Evolutionary conservation across 2,329 filamentous ascomycete genomes (phyloP).

Genomic region (Didymella lethalis): DNA sequence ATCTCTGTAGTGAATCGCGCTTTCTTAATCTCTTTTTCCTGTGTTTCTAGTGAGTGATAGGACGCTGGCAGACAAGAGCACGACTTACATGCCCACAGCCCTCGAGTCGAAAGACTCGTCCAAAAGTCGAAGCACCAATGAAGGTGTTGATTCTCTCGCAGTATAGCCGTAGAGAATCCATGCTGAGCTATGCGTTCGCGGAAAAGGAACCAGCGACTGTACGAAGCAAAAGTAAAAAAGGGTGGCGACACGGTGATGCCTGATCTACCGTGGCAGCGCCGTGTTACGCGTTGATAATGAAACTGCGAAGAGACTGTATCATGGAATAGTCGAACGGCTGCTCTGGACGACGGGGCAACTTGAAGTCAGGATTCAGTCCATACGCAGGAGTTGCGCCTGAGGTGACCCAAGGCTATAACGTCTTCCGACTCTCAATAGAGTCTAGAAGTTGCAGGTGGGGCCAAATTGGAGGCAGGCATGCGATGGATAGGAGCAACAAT

Average conservation of each 20-base stretch:
- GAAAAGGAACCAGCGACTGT: not conserved
- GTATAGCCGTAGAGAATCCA: constrained; percentile 33
- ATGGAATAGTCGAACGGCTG: constrained; percentile 5
- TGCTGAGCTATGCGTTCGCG: constrained; percentile 21
- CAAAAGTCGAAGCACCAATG: constrained; percentile 47
- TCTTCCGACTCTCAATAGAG: constrained; percentile 13
- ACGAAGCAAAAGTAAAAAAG: not conserved
- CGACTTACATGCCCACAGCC: constrained; percentile 79
- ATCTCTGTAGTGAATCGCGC: constrained; percentile 85
- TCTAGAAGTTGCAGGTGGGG: constrained; percentile 12
- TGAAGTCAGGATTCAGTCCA: not conserved
- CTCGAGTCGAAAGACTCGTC: constrained; percentile 73
- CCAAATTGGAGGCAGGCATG: constrained; percentile 27
- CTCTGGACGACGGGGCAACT: constrained; percentile 2
- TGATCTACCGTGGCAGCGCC: constrained; percentile 11
- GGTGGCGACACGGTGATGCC: constrained; percentile 3
- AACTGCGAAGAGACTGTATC: not conserved
- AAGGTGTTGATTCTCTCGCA: constrained; percentile 35
- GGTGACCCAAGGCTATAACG: constrained; percentile 9
- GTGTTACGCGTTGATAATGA: constrained; percentile 5
- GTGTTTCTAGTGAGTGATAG: constrained; percentile 23
- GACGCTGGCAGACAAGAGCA: not conserved
- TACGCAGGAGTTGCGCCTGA: constrained; percentile 1
- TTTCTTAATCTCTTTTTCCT: constrained; percentile 75
- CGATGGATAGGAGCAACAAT: constrained; percentile 10